A percentile compares a stretch with the other conserved stretches of the same genome.
Conservation (phyloP, 345 rosid genomes). For the Boechera divaricarpa region DNA sequence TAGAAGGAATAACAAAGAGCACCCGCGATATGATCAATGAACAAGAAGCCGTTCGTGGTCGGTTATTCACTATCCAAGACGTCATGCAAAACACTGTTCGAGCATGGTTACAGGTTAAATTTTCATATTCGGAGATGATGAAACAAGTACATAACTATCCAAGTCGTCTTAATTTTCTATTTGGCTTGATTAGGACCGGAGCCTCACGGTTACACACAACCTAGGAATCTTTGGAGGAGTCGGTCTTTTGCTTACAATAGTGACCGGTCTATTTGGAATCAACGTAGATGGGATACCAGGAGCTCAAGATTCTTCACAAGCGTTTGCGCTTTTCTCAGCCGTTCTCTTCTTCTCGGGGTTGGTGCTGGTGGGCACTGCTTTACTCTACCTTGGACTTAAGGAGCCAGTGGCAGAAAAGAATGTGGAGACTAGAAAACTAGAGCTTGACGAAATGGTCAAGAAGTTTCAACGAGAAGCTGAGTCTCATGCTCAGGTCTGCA, state of each 20-base stretch:
- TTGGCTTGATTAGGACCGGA: constrained; percentile 55
- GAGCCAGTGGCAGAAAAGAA: constrained; percentile 55
- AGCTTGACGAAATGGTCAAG: constrained; percentile 64
- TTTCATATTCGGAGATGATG: neutral
- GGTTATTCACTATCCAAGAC: constrained; percentile 69
- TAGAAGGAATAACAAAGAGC: constrained; percentile 53
- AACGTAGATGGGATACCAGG: constrained; percentile 77
- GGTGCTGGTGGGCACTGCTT: constrained; percentile 49
- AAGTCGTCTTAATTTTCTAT: neutral
- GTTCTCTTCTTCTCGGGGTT: constrained; percentile 53
- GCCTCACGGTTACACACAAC: constrained; percentile 68
- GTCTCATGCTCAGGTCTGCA: constrained; percentile 61
- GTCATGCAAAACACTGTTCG: constrained; percentile 73
- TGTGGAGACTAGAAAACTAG: constrained; percentile 55
- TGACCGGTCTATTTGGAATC: constrained; percentile 69
- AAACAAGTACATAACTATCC: constrained; percentile 3
- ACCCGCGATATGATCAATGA: constrained; percentile 67
- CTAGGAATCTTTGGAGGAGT: constrained; percentile 75
- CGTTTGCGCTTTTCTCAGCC: constrained; percentile 54
- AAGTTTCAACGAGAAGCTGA: constrained; percentile 69
- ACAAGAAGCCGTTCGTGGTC: constrained; percentile 67
- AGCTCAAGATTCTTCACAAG: constrained; percentile 50
- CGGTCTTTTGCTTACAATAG: constrained; percentile 63
- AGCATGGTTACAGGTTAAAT: constrained; percentile 68
- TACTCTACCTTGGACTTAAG: constrained; percentile 64